Base-by-base conservation (phyloP, 305 asterid genomes). In the Rubia balearica region DNA sequence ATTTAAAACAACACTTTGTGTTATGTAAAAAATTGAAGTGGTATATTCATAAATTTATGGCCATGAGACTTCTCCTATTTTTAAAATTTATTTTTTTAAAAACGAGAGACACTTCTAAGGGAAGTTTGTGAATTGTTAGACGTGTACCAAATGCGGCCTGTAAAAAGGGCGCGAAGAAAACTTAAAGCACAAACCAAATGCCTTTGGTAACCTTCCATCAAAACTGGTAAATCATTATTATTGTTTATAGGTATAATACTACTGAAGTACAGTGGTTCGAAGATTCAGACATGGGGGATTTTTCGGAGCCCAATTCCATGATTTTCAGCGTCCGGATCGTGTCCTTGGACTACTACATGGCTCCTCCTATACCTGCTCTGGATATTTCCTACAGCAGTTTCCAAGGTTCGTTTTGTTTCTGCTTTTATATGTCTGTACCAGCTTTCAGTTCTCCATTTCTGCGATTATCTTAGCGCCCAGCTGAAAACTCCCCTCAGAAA, bases 341-440 rank as follows among this genome's bases (percentile, higher is more conserved):
- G 67, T 86, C 98, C 9, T 81, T 90, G 59, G 98, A 93, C 77
- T 89, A 90, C 73, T 88, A 90, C 83, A 87, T 85, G 90, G 38
- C 92, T 66, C 77, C 94, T 77, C 98, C 98, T 0, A 77, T 93
- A 76, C 88, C 88, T 38, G 87, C 73, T 71, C 75, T 89, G 61
- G 96, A 88, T 82, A 78, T 89, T 68, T 89, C 86, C 70, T 86
- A 87, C 72, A 87, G 89, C 83, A 62, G 81, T 72, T 84, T 90
- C 80, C 96, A 90, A 59, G 96, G 98, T 90, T 5, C 30, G 24
- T 43, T 42, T 36, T 51, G 3, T 51, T 38, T 16, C 7, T 49
- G 5, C 48, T 19, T 68, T 4, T 30, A 21, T 1, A 45, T 65
- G 45, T 65, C 13, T 21, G 27, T 41, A 4, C 42, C 38, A 10